Evolutionary conservation across 306 rosid genomes (phyloP).

Genomic region (Malus asiatica): DNA sequence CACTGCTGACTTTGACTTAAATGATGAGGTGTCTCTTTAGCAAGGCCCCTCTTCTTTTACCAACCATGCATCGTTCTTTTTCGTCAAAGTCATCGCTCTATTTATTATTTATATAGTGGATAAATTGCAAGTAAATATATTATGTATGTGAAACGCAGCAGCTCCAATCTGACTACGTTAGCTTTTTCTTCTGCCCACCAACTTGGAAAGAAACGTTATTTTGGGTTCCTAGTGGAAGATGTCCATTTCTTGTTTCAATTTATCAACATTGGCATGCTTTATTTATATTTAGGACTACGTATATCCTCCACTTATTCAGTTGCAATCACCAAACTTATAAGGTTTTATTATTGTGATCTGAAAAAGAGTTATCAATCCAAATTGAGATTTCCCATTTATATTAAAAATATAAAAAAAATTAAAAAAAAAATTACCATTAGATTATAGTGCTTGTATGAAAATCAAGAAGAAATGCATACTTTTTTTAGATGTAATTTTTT

Average conservation of each 20-base stretch:
- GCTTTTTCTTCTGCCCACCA: background rate
- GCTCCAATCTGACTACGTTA: background rate
- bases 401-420: too few relatives aligned
- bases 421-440: too few relatives aligned
- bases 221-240: background rate
- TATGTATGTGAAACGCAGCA: background rate
- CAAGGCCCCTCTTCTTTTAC: background rate
- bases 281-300: background rate
- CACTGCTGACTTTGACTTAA: too few relatives aligned
- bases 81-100: background rate
- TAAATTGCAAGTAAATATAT: background rate
- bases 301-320: background rate
- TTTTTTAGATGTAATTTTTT: too few relatives aligned
- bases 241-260: background rate
- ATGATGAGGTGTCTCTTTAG: too few relatives aligned
- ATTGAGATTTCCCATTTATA: too few relatives aligned
- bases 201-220: background rate
- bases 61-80: background rate
- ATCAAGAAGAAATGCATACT: too few relatives aligned
- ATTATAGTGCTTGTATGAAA: too few relatives aligned
- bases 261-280: constrained; percentile 16
- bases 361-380: too few relatives aligned
- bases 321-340: background rate
- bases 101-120: background rate
- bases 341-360: background rate